Conservation (phyloP, 2,329 filamentous ascomycete species). For the Thielaviopsis musarum region DNA sequence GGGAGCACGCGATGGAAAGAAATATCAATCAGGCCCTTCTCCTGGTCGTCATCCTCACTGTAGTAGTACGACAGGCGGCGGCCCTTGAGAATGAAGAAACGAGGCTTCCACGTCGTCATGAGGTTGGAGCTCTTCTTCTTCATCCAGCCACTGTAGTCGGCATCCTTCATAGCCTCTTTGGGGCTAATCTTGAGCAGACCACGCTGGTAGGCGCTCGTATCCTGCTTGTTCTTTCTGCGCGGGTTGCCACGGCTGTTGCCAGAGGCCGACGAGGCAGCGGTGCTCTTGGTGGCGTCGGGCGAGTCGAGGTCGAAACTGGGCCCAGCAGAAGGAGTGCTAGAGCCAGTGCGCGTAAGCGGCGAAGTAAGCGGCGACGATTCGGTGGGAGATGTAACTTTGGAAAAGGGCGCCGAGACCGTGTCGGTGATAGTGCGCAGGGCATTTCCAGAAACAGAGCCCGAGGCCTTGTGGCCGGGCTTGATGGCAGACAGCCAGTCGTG, state of each 20-base stretch:
- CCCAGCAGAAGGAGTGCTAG: slow-evolving; percentile 47
- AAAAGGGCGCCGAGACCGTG: slow-evolving; percentile 20
- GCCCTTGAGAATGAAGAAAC: slow-evolving; percentile 87
- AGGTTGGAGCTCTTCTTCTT: slow-evolving; percentile 94
- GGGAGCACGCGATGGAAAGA: slow-evolving; percentile 94
- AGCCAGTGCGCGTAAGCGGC: slow-evolving; percentile 57
- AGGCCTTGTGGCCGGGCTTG: slow-evolving; percentile 26
- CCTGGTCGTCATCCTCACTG: slow-evolving; percentile 76
- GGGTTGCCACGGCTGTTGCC: slow-evolving; percentile 25
- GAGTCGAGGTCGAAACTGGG: slow-evolving; percentile 68
- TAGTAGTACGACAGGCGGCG: slow-evolving; percentile 92
- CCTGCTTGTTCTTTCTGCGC: slow-evolving; percentile 70
- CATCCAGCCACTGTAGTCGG: slow-evolving; percentile 98
- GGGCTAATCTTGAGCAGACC: slow-evolving; percentile 71
- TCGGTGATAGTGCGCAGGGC: slow-evolving; percentile 81
- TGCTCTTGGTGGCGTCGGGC: slow-evolving; percentile 42
- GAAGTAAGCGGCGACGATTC: slow-evolving; percentile 36
- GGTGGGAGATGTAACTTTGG: slow-evolving; percentile 31
- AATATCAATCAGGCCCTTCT: slow-evolving; percentile 93
- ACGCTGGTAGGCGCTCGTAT: slow-evolving; percentile 83
- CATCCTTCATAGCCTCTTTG: slow-evolving; percentile 64
- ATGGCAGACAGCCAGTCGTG: slow-evolving; percentile 38
- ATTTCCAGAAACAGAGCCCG: slow-evolving; percentile 19
- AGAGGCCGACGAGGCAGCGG: slow-evolving; percentile 25
- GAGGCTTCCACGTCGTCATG: slow-evolving; percentile 95